Percentiles rank a stretch among this genome's conserved stretches.
Conservation (phyloP, 371 early-diverging fungal genomes). For the Mucor circinelloides region DNA sequence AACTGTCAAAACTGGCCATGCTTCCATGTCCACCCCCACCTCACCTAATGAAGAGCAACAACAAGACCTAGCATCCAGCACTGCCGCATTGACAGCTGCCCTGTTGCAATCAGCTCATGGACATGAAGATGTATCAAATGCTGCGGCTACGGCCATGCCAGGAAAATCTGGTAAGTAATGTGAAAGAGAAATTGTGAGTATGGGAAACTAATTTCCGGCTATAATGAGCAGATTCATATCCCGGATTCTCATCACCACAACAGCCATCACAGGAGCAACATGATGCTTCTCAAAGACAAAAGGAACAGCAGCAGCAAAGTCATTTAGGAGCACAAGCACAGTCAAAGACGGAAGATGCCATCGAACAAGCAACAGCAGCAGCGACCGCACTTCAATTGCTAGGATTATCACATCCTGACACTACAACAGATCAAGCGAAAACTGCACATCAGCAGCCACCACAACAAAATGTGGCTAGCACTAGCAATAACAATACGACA, state of each 20-base stretch:
- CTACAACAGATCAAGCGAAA: background rate
- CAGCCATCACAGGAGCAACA: background rate
- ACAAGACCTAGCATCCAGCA: conserved; percentile 13
- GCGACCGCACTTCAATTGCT: conserved; percentile 28
- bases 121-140: conserved; percentile 28
- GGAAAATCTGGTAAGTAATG: conserved; percentile 32
- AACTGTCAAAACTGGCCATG: background rate
- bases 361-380: conserved; percentile 32
- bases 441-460: background rate
- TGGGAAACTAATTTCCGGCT: background rate
- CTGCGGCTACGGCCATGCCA: conserved; percentile 39
- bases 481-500: background rate
- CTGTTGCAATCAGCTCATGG: conserved; percentile 26
- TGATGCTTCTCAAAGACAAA: background rate
- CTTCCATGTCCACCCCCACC: background rate
- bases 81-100: conserved; percentile 33
- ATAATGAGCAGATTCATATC: background rate
- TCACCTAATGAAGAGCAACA: conserved; percentile 3
- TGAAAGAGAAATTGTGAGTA: background rate
- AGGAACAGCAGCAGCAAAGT: background rate
- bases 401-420: conserved; percentile 12
- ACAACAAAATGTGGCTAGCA: background rate
- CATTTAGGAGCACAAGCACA: background rate
- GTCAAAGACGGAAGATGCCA: conserved; percentile 3
- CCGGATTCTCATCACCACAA: background rate